A percentile compares a stretch with the other conserved stretches of the same genome.
Conservation (phyloP, 129 eudicot genomes). For the Heracleum sosnowskyi region DNA sequence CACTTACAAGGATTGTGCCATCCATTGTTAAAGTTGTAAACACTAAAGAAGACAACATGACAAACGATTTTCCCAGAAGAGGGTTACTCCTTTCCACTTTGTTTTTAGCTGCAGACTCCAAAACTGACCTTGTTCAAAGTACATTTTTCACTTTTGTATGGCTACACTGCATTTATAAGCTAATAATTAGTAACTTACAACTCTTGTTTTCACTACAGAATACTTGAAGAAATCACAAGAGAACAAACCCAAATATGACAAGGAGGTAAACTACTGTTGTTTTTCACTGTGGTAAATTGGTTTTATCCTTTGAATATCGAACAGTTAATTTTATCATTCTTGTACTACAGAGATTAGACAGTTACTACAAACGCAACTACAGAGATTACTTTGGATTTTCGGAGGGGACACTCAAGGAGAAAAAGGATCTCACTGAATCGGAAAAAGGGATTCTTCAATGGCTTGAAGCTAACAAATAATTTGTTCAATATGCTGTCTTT, state of each 20-base stretch:
- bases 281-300: too few species aligned
- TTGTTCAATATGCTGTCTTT: too few species aligned
- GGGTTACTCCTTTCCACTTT: slow-evolving; percentile 38
- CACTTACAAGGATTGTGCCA: slow-evolving; percentile 32
- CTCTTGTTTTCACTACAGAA: slow-evolving; percentile 27
- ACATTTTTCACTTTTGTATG: background rate
- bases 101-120: slow-evolving; percentile 40
- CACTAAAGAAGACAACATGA: slow-evolving; percentile 16
- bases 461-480: slow-evolving; percentile 65
- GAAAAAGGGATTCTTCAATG: slow-evolving; percentile 92
- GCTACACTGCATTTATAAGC: too few species aligned
- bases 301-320: too few species aligned
- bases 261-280: slow-evolving; percentile 45
- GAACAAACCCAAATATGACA: slow-evolving; percentile 72
- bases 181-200: background rate
- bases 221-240: slow-evolving; percentile 79
- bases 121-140: slow-evolving; percentile 67
- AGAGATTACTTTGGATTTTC: slow-evolving; percentile 66
- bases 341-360: slow-evolving; percentile 56
- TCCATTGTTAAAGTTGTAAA: slow-evolving; percentile 28
- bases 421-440: slow-evolving; percentile 68
- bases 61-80: slow-evolving; percentile 41
- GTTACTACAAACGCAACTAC: slow-evolving; percentile 91
- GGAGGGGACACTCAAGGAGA: slow-evolving; percentile 58
- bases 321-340: background rate